Evolutionary conservation across 441 rosid species (phyloP).

Genomic region (Capsella rubella): DNA sequence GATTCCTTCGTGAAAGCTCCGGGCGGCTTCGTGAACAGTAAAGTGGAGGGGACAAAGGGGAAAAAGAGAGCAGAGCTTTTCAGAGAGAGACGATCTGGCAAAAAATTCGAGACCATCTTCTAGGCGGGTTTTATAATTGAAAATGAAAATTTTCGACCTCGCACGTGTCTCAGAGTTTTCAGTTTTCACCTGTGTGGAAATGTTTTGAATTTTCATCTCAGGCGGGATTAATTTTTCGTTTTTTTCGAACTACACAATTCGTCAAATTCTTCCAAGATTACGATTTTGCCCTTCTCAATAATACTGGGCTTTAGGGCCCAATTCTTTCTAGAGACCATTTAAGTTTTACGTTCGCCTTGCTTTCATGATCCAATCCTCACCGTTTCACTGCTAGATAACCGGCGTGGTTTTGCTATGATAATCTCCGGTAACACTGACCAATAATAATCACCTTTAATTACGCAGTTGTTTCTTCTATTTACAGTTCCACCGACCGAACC

Average conservation of each 20-base stretch:
- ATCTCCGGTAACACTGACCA: too few species aligned
- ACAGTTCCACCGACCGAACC: too few species aligned
- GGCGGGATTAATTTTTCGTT: slow-evolving; percentile 34
- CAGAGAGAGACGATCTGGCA: slow-evolving; percentile 44
- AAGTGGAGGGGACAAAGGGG: slow-evolving; percentile 32
- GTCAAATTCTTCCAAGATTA: background rate
- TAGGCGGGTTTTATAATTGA: slow-evolving; percentile 47
- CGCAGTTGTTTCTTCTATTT: too few species aligned
- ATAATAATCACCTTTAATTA: too few species aligned
- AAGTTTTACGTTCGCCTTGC: background rate
- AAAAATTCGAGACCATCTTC: background rate
- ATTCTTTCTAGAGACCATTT: background rate
- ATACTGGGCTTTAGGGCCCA: slow-evolving; percentile 29
- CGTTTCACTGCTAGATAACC: slow-evolving; percentile 4
- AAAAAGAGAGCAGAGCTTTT: slow-evolving; percentile 28
- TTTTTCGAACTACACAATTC: background rate
- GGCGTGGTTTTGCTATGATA: background rate
- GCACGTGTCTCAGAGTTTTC: slow-evolving; percentile 33
- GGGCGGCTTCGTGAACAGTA: slow-evolving; percentile 24
- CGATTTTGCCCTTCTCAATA: background rate
- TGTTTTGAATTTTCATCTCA: slow-evolving; percentile 38
- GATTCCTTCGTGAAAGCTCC: slow-evolving; percentile 29
- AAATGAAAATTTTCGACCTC: slow-evolving; percentile 39
- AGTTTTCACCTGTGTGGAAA: slow-evolving; percentile 19
- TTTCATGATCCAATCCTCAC: slow-evolving; percentile 1